These are phyloP conservation scores for Persicaria maculosa DNA, from an alignment of 148 eudicot genomes.

Conservation along the genomic window DNA sequence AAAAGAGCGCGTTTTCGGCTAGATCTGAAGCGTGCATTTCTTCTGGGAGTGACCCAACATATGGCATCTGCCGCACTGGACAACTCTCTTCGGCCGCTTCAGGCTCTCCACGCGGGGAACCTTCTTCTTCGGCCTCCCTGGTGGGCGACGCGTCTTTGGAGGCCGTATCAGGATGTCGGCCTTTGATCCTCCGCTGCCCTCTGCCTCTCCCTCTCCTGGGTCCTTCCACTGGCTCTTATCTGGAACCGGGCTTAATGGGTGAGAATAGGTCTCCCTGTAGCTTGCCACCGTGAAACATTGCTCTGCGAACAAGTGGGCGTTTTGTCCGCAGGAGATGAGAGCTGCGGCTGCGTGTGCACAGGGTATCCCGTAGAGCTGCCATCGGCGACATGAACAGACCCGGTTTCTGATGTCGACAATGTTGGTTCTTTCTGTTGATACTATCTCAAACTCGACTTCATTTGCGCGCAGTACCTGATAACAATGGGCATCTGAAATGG, in stretches of 20 bases:
- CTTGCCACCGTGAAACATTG: constrained; percentile 77
- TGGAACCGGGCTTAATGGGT: constrained; percentile 55
- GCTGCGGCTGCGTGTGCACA: constrained; percentile 99
- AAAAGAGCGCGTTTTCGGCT: neutral
- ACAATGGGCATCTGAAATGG: constrained; percentile 78
- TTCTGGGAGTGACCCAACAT: constrained; percentile 96
- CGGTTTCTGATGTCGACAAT: constrained; percentile 82
- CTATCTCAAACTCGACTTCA: constrained; percentile 96
- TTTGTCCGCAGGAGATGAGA: constrained; percentile 86
- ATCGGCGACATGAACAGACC: constrained; percentile 80
- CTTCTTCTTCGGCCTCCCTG: constrained; percentile 98
- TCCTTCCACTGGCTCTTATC: constrained; percentile 74
- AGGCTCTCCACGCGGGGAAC: constrained; percentile 82
- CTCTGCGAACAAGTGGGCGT: constrained; percentile 75
- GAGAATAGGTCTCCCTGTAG: constrained; percentile 82
- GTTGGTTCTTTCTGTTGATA: constrained; percentile 91
- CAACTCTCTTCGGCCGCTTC: constrained; percentile 83
- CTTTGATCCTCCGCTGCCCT: constrained; percentile 37
- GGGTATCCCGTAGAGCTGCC: constrained; percentile 93
- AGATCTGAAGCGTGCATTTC: constrained; percentile 79
- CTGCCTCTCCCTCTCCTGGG: constrained; percentile 39
- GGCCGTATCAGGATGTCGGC: constrained; percentile 58
- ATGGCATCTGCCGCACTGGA: constrained; percentile 96
- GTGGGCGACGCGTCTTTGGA: constrained; percentile 87
- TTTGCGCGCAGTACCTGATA: constrained; percentile 96